These are phyloP conservation scores for Akebia trifoliata DNA, from an alignment of 164 flowering plant species.

Conservation along the genomic window DNA sequence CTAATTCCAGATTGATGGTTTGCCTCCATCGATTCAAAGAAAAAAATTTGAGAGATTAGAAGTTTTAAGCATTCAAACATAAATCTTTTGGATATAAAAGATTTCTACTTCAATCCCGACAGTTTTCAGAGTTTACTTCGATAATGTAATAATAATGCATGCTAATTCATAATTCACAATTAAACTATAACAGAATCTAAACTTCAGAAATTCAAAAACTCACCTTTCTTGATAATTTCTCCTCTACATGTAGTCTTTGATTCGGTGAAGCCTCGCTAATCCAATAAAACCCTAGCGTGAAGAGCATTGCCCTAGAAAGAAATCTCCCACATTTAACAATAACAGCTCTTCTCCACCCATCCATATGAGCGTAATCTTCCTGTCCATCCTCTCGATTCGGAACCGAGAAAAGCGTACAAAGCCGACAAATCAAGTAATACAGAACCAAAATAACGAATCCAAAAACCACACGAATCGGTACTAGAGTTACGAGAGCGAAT, in stretches of 20 bases:
- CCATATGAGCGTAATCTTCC: conserved; percentile 71
- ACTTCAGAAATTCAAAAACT: not conserved
- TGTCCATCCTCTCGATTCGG: conserved; percentile 30
- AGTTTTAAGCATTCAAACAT: too few species aligned
- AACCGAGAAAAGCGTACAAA: conserved; percentile 55
- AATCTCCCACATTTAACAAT: conserved; percentile 28
- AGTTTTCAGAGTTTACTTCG: too few species aligned
- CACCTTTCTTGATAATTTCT: conserved; percentile 15
- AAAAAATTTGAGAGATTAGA: too few species aligned
- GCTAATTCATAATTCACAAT: too few species aligned
- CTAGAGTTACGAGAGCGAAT: conserved; percentile 53
- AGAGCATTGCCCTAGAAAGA: conserved; percentile 29
- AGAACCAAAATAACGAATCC: conserved; percentile 34
- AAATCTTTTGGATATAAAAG: too few species aligned
- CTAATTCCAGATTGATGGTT: too few species aligned
- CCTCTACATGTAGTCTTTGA: conserved; percentile 1
- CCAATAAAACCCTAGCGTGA: conserved; percentile 34
- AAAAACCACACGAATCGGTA: conserved; percentile 56
- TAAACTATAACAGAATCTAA: too few species aligned
- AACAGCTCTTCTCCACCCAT: conserved; percentile 41
- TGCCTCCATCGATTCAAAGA: too few species aligned
- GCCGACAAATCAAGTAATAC: conserved; percentile 29
- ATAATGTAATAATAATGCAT: too few species aligned
- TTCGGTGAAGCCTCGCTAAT: conserved; percentile 17
- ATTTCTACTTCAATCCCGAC: too few species aligned